Evolutionary conservation across 768 basidiomycete species (phyloP).

Genomic region (Dioszegia hungarica): DNA sequence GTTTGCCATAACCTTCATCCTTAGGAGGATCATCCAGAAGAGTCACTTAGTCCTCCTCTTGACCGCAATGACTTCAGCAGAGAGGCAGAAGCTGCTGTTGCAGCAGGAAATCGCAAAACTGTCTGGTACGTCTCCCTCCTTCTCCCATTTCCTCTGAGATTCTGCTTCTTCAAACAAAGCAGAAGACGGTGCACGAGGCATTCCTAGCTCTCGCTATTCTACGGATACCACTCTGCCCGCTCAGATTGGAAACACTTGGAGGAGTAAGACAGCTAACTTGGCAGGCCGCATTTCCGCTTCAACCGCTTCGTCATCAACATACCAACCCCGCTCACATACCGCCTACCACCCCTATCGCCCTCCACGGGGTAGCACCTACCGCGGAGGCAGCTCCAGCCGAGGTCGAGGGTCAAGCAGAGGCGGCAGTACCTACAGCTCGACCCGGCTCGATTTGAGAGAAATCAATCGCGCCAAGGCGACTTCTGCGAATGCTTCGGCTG

Average conservation of each 20-base stretch:
- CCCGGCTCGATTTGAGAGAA: conserved; percentile 29
- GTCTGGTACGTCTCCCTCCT: conserved; percentile 30
- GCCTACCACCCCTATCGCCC: conserved; percentile 22
- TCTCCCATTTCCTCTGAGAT: not conserved
- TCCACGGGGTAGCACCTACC: not conserved
- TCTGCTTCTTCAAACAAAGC: not conserved
- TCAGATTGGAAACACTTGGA: too few relatives aligned
- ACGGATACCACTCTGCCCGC: too few relatives aligned
- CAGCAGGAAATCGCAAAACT: conserved; percentile 48
- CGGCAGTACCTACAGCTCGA: conserved; percentile 18
- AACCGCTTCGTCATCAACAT: conserved; percentile 6
- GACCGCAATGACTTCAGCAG: conserved; percentile 13
- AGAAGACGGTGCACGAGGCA: too few relatives aligned
- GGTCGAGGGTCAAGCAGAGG: conserved; percentile 12
- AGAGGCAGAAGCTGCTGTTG: conserved; percentile 40
- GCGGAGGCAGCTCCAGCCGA: conserved; percentile 8
- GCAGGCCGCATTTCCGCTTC: conserved; percentile 28
- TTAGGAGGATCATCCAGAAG: too few relatives aligned
- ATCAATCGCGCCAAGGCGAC: conserved; percentile 3
- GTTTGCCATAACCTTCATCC: too few relatives aligned
- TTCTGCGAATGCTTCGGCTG: not conserved
- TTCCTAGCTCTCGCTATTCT: too few relatives aligned
- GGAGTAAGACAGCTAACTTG: too few relatives aligned
- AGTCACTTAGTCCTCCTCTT: too few relatives aligned
- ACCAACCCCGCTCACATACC: not conserved